Evolutionary conservation across 371 early-diverging fungal genomes (phyloP), one percentile per base, ranked within the genome.

Genomic region (Capniomyces stellatus): DNA sequence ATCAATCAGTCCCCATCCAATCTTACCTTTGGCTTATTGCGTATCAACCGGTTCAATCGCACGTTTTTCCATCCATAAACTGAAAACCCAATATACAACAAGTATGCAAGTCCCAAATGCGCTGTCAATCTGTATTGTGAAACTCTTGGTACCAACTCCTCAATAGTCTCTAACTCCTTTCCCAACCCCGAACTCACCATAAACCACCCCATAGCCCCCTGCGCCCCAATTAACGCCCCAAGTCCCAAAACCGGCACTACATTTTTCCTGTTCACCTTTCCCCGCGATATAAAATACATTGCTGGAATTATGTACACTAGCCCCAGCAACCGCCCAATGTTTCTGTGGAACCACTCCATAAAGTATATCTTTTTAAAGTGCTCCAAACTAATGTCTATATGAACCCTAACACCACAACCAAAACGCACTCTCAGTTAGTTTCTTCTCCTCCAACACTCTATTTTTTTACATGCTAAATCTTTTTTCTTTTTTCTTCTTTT

Each of bases 201-300:
- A 66, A 87, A 92, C 97, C 97, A 96, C 51, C 97, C 97, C 63
- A 96, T 76, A 15, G 81, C 77, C 39, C 97, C 97, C 77, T 93
- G 94, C 62, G 80, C 79, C 29, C 91, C 87, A 43, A 95, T 73
- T 48, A 95, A 59, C 27, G 72, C 69, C 39, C 82, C 85, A 27
- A 92, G 75, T 10, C 82, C 75, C 54, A 82, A 67, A 13, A 82
- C 79, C 43, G 83, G 77, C 35, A 77, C 79, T n/a, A 67, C 71
- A 30, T 79, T 75, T 0, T 71, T 63, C 51, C 70, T 74, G 19
- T 85, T 70, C 77, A 92, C 82, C 64, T 77, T 73, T 12, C 83
- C 90, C 57, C 72, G 76, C 35, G 72, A 69, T 25, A 84, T 79
- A 75, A 95, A 94, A 68, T 78, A 92, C 2, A 79, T 66, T 10